Evolutionary conservation across 371 early-diverging fungal genomes (phyloP), one percentile per base, ranked within the genome.

Genomic region (Actinomucor elegans): DNA sequence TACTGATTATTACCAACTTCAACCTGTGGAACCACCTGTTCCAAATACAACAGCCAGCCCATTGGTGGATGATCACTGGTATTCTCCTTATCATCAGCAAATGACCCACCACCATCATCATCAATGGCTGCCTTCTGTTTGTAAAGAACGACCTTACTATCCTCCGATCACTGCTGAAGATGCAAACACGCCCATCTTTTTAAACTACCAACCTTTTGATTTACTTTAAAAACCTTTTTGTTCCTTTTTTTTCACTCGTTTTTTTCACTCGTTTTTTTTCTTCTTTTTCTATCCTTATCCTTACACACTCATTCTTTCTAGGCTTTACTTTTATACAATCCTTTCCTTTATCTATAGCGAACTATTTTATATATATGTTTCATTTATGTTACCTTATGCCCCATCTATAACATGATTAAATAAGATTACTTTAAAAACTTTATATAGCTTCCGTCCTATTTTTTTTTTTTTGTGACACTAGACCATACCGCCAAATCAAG

Each of bases 101-200:
- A 21, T 36, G 33, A 47, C 41, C 31, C 26, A 27, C 2, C 36
- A 34, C 5, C 53, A 52, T 7, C 44, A 40, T 35, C 55, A 38
- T 15, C 55, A 48, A 24, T 55, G 47, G 45, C 20, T 53, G 26
- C 54, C 54, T 14, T 42, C 54, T 4, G 17, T 55, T 18, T 55
- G 55, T 20, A 48, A 46, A 24, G 55, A 55, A 27, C 21, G 26
- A 8, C n/a, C 55, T 14, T 47, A 45, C 17, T 45, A 53, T 53
- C 53, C 37, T 14, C 42, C 52, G 8, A n/a, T 38, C n/a, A 32
- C 36, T n/a, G 28, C 14, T 8, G 14, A 45, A 14, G 36, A 51
- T 33, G 31, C 40, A 14, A 51, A 41, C 24, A 32, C 51, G 42
- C 40, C 54, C 0, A 44, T 53, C 14, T 53, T 45, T 31, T 29